phyloP scores from a whole-genome alignment of 345 rosid genomes.

The Salix udensis region DNA sequence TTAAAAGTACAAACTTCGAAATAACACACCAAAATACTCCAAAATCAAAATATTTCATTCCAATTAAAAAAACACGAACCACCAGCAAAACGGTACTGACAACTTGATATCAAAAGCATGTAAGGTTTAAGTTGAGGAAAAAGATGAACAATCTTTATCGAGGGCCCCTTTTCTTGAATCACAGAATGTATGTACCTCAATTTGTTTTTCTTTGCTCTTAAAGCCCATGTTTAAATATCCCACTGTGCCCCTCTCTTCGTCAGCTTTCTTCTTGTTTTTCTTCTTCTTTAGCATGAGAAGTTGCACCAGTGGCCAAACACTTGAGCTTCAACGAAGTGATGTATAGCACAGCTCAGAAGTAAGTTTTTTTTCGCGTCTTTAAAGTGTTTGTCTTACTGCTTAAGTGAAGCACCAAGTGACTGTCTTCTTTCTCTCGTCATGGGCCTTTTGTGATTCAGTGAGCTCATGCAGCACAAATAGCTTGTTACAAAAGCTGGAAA shows the following conservation, averaged over 20 bases:
- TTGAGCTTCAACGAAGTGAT: slow-evolving; percentile 10
- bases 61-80: too few species aligned
- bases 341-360: slow-evolving; percentile 12
- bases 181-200: not conserved
- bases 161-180: slow-evolving; percentile 3
- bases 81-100: fast-evolving
- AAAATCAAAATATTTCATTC: fast-evolving
- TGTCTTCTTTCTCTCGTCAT: not conserved
- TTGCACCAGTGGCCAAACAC: slow-evolving; percentile 19
- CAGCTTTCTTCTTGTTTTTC: slow-evolving; percentile 10
- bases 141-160: slow-evolving; percentile 22
- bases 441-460: slow-evolving; percentile 31
- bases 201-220: slow-evolving; percentile 4
- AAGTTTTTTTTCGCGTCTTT: slow-evolving; percentile 1
- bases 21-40: fast-evolving
- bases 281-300: slow-evolving; percentile 19
- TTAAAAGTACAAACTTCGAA: too few species aligned
- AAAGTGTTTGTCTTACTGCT: not conserved
- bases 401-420: not conserved
- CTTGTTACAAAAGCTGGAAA: slow-evolving; percentile 49
- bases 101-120: not conserved
- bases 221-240: slow-evolving; percentile 24
- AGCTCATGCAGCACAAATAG: slow-evolving; percentile 36
- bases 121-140: slow-evolving; percentile 18
- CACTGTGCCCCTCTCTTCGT: slow-evolving; percentile 20